Evolutionary conservation across 202 grass and related monocot species (phyloP).

Genomic region (Panicum virgatum): DNA sequence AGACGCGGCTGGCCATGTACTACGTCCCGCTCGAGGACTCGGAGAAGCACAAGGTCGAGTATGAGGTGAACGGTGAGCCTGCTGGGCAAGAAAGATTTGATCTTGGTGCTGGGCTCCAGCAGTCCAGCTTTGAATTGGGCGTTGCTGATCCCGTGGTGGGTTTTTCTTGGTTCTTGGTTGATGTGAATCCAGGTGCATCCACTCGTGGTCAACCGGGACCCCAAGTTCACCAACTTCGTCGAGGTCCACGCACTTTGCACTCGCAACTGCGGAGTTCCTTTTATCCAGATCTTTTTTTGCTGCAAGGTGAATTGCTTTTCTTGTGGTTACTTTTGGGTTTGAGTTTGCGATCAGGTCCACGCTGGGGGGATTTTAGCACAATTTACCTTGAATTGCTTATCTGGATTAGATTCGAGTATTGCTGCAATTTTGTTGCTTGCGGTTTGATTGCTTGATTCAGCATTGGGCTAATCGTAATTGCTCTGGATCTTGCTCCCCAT

Average conservation of each 20-base stretch:
- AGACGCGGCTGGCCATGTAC: too few species aligned
- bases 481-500: conserved; percentile 14
- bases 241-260: not conserved
- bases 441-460: not conserved
- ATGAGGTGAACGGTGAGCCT: too few species aligned
- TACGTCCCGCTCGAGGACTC: too few species aligned
- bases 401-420: not conserved
- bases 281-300: conserved; percentile 23
- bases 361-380: not conserved
- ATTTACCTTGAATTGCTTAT: not conserved
- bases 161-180: too few species aligned
- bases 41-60: too few species aligned
- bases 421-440: not conserved
- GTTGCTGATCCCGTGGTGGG: too few species aligned
- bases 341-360: not conserved
- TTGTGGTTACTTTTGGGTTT: not conserved
- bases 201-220: too few species aligned
- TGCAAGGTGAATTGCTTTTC: conserved; percentile 26
- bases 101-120: too few species aligned
- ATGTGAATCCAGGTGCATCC: too few species aligned
- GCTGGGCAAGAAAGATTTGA: too few species aligned
- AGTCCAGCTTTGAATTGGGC: too few species aligned
- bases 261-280: not conserved
- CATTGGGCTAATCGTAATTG: not conserved
- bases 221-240: too few species aligned